Evolutionary conservation across 306 rosid species (phyloP).

Genomic region (Arachis stenosperma): DNA sequence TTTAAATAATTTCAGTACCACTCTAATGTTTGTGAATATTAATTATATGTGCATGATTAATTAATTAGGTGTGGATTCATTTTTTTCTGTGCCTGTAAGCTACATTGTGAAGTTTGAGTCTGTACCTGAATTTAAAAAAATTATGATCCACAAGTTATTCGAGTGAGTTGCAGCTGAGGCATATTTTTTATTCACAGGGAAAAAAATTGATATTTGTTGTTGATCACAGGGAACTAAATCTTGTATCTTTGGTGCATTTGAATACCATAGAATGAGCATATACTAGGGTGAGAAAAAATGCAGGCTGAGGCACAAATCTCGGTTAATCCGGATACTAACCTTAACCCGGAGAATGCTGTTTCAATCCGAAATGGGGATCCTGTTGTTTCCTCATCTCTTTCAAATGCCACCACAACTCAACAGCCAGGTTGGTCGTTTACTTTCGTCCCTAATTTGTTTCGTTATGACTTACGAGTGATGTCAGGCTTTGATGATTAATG

Average conservation of each 20-base stretch:
- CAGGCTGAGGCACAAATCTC: conserved; percentile 53
- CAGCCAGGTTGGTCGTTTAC: conserved; percentile 57
- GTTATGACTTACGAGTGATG: neutral
- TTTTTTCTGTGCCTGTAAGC: conserved; percentile 34
- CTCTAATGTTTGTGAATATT: conserved; percentile 6
- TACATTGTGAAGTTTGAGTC: conserved; percentile 37
- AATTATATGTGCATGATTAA: conserved; percentile 5
- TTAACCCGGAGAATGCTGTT: conserved; percentile 46
- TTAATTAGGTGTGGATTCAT: conserved; percentile 17
- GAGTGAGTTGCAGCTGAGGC: conserved; percentile 34
- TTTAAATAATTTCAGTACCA: neutral
- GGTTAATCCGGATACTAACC: conserved; percentile 49
- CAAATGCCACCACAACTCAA: conserved; percentile 47
- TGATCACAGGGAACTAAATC: conserved; percentile 38
- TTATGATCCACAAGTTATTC: neutral
- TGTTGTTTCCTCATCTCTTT: conserved; percentile 49
- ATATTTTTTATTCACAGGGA: neutral
- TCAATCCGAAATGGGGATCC: conserved; percentile 61
- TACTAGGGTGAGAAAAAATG: conserved; percentile 45
- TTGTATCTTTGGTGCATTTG: conserved; percentile 32
- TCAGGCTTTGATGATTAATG: conserved; percentile 25
- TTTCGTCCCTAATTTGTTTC: neutral
- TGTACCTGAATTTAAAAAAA: conserved; percentile 3
- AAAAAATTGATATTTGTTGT: neutral
- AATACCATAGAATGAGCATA: conserved; percentile 36